Evolutionary conservation across 768 basidiomycete species (phyloP).

Genomic region (Collybiopsis luxurians): DNA sequence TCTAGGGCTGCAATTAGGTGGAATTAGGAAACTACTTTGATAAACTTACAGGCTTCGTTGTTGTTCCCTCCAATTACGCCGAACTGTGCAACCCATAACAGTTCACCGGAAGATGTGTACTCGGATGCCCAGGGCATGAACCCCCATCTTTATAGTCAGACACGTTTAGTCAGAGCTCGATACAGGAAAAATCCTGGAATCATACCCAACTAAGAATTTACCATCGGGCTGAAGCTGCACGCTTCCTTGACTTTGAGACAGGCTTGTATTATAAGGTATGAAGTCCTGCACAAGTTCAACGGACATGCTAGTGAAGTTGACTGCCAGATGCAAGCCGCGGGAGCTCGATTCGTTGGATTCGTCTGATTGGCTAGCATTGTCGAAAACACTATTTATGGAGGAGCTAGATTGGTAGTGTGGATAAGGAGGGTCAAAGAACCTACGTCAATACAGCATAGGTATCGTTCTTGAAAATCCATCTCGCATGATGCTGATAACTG

Average conservation of each 20-base stretch:
- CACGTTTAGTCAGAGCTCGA: not conserved
- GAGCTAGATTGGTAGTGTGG: not conserved
- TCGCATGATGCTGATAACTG: slow-evolving; percentile 17
- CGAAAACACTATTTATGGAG: slow-evolving; percentile 4
- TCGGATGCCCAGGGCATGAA: slow-evolving; percentile 2
- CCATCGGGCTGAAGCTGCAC: slow-evolving; percentile 8
- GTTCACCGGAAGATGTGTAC: not conserved
- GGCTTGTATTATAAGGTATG: not conserved
- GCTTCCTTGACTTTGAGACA: slow-evolving; percentile 6
- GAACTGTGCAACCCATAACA: slow-evolving; percentile 4
- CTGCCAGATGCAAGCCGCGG: slow-evolving; percentile 3
- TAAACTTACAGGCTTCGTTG: slow-evolving; percentile 2
- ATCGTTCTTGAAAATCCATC: slow-evolving; percentile 11
- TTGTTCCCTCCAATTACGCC: not conserved
- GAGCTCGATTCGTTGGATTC: not conserved
- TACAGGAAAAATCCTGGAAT: not conserved
- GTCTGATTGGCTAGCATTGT: not conserved
- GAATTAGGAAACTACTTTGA: not conserved
- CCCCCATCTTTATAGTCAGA: not conserved
- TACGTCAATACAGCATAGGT: slow-evolving; percentile 9
- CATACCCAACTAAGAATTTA: slow-evolving; percentile 2
- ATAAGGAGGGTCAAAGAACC: not conserved
- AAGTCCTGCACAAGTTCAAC: slow-evolving; percentile 3
- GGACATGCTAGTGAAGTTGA: slow-evolving; percentile 7
- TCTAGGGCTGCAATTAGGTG: not conserved